Evolutionary conservation across 202 grass and related monocot species (phyloP), one percentile per base, ranked within the genome.

Genomic region (Bolboschoenoplectus hybrid): DNA sequence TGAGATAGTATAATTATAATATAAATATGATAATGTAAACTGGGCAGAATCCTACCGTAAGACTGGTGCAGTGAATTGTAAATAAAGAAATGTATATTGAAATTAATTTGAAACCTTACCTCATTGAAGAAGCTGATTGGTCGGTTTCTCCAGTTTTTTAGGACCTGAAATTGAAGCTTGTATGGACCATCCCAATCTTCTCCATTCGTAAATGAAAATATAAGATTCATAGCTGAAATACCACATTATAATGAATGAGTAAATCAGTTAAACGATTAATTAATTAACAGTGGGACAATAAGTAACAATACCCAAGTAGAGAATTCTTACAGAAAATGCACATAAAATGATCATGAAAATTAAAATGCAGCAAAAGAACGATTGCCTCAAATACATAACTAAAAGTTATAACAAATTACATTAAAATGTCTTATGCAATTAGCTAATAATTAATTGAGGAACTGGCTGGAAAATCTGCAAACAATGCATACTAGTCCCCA

Each of bases 131-230:
- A 98, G 93, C 82, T 93, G 64, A 87, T 36, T 46, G 92, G 91
- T 84, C 83, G 92, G 90, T 91, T 85, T 61, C 65, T 67, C 95
- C 93, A 98, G 50, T 47, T 82, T 84, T 95, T 98, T 68, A 87
- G 83, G 44, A 95, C 78, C 85, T 85, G 88, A 77, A 98, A 98
- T 39, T 89, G 81, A 78, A 98, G 88, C 52, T 36, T 91, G 90
- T 98, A 98, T 2, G 85, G 78, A 64, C 95, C 95, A 46, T 98
- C 93, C 95, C 95, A 97, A 6, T 95, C 87, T 43, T 56, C 3
- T 35, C 93, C 93, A 78, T 97, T 97, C 39, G 95, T 97, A 89
- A 97, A 97, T 47, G 95, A 97, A 87, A 97, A 97, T 35, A 95
- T 84, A 53, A 97, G 84, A 63, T 20, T 91, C 38, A 92, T 61